A percentile compares a stretch with the other conserved stretches of the same genome.
Evolutionary conservation across 345 rosid genomes (phyloP).

Genomic region (Eucalyptus microcorys): DNA sequence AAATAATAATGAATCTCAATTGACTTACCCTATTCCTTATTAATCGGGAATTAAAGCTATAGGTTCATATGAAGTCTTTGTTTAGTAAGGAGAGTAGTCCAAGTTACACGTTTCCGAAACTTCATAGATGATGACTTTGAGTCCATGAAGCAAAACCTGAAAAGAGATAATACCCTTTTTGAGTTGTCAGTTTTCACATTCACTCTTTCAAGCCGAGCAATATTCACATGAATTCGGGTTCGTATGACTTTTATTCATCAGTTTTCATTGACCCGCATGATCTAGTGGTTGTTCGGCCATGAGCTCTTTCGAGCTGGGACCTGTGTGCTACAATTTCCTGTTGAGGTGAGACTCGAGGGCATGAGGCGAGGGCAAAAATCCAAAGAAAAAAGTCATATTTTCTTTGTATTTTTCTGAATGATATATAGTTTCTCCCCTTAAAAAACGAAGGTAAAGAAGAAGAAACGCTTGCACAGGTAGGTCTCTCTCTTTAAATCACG

Average conservation of each 20-base stretch:
- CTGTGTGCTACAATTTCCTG: neutral
- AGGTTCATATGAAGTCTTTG: neutral
- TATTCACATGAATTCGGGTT: neutral
- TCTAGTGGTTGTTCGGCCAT: neutral
- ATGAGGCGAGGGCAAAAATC: neutral
- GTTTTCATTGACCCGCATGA: neutral
- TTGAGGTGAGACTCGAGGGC: neutral
- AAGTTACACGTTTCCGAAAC: neutral
- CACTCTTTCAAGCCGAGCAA: neutral
- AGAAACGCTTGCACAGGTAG: neutral
- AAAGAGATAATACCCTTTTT: neutral
- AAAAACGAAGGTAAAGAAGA: neutral
- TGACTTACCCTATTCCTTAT: neutral
- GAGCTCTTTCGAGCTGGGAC: neutral
- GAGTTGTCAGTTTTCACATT: neutral
- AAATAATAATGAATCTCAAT: neutral
- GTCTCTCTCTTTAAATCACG: constrained; percentile 18
- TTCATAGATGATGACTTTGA: neutral
- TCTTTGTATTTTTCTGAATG: neutral
- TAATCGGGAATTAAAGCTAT: neutral
- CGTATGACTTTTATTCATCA: neutral
- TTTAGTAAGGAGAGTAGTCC: neutral
- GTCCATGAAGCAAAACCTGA: neutral
- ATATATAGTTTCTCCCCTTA: neutral
- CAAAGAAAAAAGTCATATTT: neutral